A percentile compares a stretch with the other conserved stretches of the same genome.
Conservation (phyloP, 441 rosid genomes). For the Erodium moschatum region DNA sequence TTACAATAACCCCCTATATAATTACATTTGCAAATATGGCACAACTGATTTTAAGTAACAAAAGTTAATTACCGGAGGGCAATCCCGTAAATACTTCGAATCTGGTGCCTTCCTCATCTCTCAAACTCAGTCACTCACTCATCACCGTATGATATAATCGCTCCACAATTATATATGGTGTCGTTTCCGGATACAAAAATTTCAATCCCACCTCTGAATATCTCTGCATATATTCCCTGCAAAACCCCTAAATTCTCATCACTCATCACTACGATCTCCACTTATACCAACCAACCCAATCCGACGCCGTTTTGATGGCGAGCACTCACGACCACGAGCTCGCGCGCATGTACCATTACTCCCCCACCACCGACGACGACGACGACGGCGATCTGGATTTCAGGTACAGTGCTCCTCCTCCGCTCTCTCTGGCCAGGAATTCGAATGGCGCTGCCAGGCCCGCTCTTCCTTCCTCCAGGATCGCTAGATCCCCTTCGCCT, state of each 20-base stretch:
- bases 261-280: too few species aligned
- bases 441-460: slow-evolving; percentile 21
- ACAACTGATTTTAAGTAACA: background rate
- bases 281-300: background rate
- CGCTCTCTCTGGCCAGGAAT: slow-evolving; percentile 49
- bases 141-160: background rate
- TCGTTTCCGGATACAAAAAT: background rate
- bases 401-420: slow-evolving; percentile 83
- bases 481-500: slow-evolving; percentile 63
- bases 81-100: background rate
- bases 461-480: slow-evolving; percentile 31
- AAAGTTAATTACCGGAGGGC: background rate
- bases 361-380: slow-evolving; percentile 45
- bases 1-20: too few species aligned
- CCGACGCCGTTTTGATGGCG: background rate
- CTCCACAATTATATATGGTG: background rate
- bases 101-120: background rate
- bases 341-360: background rate
- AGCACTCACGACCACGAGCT: background rate
- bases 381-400: slow-evolving; percentile 54
- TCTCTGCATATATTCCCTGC: background rate
- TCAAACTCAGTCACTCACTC: background rate
- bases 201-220: background rate
- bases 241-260: background rate
- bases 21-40: background rate